Evolutionary conservation across 2,329 filamentous ascomycete species (phyloP).

Genomic region (Ophiocordyceps camponoti-leonardi): DNA sequence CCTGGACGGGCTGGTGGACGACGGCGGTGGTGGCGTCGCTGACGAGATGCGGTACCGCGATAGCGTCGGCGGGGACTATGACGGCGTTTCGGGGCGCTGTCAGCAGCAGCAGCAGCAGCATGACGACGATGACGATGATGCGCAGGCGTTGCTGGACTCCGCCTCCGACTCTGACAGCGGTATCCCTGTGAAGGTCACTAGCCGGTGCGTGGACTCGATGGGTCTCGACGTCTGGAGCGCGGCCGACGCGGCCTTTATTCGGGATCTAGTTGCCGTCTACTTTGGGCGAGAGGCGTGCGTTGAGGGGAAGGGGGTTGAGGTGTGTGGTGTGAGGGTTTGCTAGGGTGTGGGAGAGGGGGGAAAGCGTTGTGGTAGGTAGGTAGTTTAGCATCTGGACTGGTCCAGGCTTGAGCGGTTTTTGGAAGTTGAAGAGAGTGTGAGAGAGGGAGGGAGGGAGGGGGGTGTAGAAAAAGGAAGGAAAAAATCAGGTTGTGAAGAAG

Average conservation of each 20-base stretch:
- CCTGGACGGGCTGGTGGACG: slow-evolving; percentile 40
- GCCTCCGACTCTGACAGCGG: slow-evolving; percentile 8
- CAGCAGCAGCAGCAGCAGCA: neutral
- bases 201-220: slow-evolving; percentile 50
- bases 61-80: neutral
- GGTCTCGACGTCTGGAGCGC: slow-evolving; percentile 66
- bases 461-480: too few species aligned
- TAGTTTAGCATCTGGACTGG: too few species aligned
- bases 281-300: slow-evolving; percentile 47
- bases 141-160: slow-evolving; percentile 7
- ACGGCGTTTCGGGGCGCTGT: neutral
- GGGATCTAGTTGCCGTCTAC: slow-evolving; percentile 43
- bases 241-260: slow-evolving; percentile 50
- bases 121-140: slow-evolving; percentile 18
- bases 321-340: slow-evolving; percentile 59
- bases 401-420: too few species aligned
- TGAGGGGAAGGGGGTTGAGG: slow-evolving; percentile 51
- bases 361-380: too few species aligned
- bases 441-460: too few species aligned
- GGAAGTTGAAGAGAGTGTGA: too few species aligned
- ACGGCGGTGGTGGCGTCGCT: slow-evolving; percentile 23
- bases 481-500: too few species aligned
- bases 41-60: slow-evolving; percentile 15
- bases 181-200: slow-evolving; percentile 28
- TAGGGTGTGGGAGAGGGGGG: too few species aligned